Evolutionary conservation across 208 protist genomes (phyloP).

Genomic region (Acanthamoeba lenticulata): DNA sequence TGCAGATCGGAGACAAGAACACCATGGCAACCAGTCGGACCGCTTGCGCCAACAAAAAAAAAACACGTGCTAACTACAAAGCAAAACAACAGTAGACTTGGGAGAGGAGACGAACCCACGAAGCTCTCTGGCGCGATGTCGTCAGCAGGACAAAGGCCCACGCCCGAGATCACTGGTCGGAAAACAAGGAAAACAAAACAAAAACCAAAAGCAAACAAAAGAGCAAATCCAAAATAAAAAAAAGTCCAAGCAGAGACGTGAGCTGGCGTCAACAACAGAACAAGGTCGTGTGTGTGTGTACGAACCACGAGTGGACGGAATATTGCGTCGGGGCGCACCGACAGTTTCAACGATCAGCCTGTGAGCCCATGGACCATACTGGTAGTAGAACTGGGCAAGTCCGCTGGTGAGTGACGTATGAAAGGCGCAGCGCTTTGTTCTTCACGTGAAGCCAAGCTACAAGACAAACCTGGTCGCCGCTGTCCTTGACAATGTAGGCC

Average conservation of each 20-base stretch:
- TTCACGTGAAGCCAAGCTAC: too few species aligned
- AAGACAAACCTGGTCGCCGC: conserved; percentile 29
- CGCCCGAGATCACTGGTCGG: neutral
- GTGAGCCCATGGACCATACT: conserved; percentile 23
- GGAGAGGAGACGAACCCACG: neutral
- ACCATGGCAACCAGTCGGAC: neutral
- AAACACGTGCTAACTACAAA: too few species aligned
- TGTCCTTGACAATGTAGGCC: conserved; percentile 26
- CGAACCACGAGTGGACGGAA: conserved; percentile 9
- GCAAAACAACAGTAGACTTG: too few species aligned
- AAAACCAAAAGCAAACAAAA: neutral
- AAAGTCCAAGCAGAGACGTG: neutral
- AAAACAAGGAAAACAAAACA: neutral
- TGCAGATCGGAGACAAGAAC: too few species aligned
- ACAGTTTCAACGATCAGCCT: conserved; percentile 2
- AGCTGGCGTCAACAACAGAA: too few species aligned
- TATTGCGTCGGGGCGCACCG: conserved; percentile 34
- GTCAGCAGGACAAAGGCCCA: neutral
- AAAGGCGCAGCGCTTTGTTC: too few species aligned
- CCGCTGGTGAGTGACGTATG: neutral
- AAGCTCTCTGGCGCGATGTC: neutral
- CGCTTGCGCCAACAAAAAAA: too few species aligned
- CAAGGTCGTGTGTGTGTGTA: neutral
- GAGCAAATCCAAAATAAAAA: neutral
- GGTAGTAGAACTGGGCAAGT: conserved; percentile 41